Percentiles rank a stretch among this genome's conserved stretches.
phyloP scores from a whole-genome alignment of 257 asterid species.

The Eustoma russellianum region DNA sequence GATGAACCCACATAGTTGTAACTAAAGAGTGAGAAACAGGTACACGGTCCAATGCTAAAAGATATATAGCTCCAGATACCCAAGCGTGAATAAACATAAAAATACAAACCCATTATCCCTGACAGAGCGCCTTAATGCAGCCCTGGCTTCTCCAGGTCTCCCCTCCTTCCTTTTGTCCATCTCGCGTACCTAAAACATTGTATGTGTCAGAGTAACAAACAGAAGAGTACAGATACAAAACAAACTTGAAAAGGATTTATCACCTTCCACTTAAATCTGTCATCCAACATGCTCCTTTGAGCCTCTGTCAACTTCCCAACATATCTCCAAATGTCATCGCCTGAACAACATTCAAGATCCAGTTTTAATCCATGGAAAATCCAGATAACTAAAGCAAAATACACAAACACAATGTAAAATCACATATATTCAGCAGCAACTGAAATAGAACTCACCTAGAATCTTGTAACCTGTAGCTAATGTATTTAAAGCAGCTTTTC shows the following conservation, averaged over 20 bases:
- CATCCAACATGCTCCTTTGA: conserved; percentile 98
- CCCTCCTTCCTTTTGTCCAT: conserved; percentile 97
- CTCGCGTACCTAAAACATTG: conserved; percentile 74
- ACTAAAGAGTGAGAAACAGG: too few species aligned
- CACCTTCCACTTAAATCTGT: conserved; percentile 98
- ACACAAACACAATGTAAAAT: background rate
- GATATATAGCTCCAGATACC: background rate
- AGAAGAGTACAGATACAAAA: conserved; percentile 4
- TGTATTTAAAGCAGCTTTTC: conserved; percentile 92
- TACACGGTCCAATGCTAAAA: too few species aligned
- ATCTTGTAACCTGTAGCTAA: conserved; percentile 91
- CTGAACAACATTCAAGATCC: conserved; percentile 24
- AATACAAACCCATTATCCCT: conserved; percentile 79
- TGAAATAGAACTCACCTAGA: conserved; percentile 59
- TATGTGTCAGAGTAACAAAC: background rate
- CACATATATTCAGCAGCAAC: background rate
- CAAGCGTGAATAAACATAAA: background rate
- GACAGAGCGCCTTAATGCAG: conserved; percentile 89
- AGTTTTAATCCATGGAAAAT: background rate
- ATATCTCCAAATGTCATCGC: conserved; percentile 98
- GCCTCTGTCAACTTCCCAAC: conserved; percentile 95
- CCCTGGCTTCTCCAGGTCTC: conserved; percentile 94
- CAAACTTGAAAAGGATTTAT: conserved; percentile 3
- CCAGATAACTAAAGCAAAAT: conserved; percentile 3
- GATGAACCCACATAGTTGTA: too few species aligned